Evolutionary conservation across 148 eudicot species (phyloP), one percentile per base, ranked within the genome.

Genomic region (Rhododendron ferrugineum): DNA sequence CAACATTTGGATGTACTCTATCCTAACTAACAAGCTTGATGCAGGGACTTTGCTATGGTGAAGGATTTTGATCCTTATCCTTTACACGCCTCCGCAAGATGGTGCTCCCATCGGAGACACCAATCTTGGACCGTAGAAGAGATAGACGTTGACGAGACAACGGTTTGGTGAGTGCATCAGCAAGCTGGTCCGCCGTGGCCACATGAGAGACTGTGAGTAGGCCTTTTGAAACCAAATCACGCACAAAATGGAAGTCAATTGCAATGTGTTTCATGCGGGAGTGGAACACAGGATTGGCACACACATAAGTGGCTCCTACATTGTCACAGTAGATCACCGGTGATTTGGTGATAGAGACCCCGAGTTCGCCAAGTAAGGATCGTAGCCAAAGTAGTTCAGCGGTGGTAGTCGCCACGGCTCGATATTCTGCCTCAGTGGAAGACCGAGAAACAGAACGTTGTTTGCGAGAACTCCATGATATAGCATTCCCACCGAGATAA

Each of bases 71-170:
- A 32, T 32, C 32, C 32, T 32, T 32, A 32, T 32, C 32, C 32
- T 32, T 32, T 32, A 32, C 32, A 32, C 47, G 23, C 78, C 42
- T 47, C 78, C 78, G 78, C 78, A 74, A 74, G 78, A 74, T 74
- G 78, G 78, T 36, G 78, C 78, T 37, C 47, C 22, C 78, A 74
- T 74, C 11, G 78, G 47, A 74, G 78, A 74, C 44, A 13, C 78
- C 47, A 74, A 74, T 32, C 47, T 74, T 23, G 70, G 78, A 74
- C 42, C 23, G 78, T 36, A 74, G 11, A n/a, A 5, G 70, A 5
- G 28, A 1, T 6, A 62, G 28, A 2, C 28, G 70, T 6, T 23
- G 70, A 13, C 18, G 40, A 15, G 78, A 74, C 22, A 74, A 6
- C 11, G 78, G 78, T 36, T 36, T 74, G 44, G 78, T 74, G 44